Base-by-base conservation (phyloP, 2,329 filamentous ascomycete genomes). In the Leptographium galeiforme region DNA sequence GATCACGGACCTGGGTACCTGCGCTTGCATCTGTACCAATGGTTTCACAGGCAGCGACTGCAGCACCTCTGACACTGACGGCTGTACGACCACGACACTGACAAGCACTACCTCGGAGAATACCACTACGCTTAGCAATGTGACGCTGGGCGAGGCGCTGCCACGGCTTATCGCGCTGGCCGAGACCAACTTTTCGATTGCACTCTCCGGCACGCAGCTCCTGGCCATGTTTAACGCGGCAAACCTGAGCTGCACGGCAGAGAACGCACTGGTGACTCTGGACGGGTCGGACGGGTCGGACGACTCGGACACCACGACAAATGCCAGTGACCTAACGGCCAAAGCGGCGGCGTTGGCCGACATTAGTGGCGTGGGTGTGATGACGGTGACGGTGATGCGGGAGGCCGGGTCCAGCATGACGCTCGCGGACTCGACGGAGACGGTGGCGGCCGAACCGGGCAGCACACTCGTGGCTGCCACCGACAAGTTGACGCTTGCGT, bases 251-350 rank as follows among this genome's bases (percentile, higher is more conserved):
- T 98, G 93, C 67, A 80, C 81, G 10, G 81, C 84, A 0, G 85
- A 96, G 65, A 97, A 97, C 62, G 84, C 89, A 0, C 75, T 98
- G 5, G 84, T 97, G 16, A 89, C 87, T 0, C 95, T 96, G 66
- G 79, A 87, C 60, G 84, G 83, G 14, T 66, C 66, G 18, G 61
- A 59, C 14, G 61, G 58, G 6, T 56, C 63, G 16, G 57, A 63
- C 7, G 60, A 63, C 8, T 55, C 59, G 8, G 61, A 61, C 13
- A 49, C 59, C 3, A 58, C 47, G 12, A 41, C 25, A 2, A 30
- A 30, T 8, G 25, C 18, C 14, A 48, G 30, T 18, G 51, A 14
- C 25, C 45, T 50, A n/a, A 49, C 41, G 40, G 16, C 19, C n/a
- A 43, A 16, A 38, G 46, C 18, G 43, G 41, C 19, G 30, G 11